These are phyloP conservation scores for Moricandia moricandioides DNA, from an alignment of 345 rosid genomes.

Conservation along the genomic window DNA sequence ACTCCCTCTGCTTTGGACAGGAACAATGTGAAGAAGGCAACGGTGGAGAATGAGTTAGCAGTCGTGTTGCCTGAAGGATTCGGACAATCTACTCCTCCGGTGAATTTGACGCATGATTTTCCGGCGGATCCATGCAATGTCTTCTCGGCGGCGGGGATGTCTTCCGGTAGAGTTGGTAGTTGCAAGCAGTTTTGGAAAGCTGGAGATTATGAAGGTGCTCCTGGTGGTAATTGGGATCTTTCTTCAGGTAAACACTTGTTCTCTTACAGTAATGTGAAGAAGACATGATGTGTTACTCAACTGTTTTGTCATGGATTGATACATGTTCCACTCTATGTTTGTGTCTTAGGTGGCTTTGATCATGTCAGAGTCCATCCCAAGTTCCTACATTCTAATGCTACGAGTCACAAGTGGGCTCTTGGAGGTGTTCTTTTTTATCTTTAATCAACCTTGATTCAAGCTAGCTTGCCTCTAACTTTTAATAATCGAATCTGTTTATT, in stretches of 20 bases:
- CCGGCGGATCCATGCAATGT: conserved; percentile 2
- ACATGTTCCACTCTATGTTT: background rate
- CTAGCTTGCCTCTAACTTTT: background rate
- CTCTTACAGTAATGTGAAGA: background rate
- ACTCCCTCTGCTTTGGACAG: conserved; percentile 24
- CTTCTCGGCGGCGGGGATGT: background rate
- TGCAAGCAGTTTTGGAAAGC: conserved; percentile 93
- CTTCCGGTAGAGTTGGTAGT: conserved; percentile 22
- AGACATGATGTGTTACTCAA: background rate
- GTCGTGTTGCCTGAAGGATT: conserved; percentile 50
- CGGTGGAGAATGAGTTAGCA: conserved; percentile 36
- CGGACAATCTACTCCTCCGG: conserved; percentile 40
- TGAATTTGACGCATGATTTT: background rate
- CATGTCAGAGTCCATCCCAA: conserved; percentile 96
- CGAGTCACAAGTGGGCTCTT: conserved; percentile 99
- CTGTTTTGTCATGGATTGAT: background rate
- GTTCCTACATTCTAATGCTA: conserved; percentile 94
- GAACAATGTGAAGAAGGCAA: conserved; percentile 22
- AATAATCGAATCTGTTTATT: conserved; percentile 4
- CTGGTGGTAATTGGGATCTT: conserved; percentile 47
- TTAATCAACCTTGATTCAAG: background rate
- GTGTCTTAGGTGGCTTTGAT: conserved; percentile 66
- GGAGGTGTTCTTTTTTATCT: conserved; percentile 54
- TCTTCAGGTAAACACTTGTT: conserved; percentile 44
- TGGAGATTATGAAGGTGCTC: conserved; percentile 69